Evolutionary conservation across 768 basidiomycete genomes (phyloP), one percentile per base, ranked within the genome.

Genomic region (Tricholoma sp.): DNA sequence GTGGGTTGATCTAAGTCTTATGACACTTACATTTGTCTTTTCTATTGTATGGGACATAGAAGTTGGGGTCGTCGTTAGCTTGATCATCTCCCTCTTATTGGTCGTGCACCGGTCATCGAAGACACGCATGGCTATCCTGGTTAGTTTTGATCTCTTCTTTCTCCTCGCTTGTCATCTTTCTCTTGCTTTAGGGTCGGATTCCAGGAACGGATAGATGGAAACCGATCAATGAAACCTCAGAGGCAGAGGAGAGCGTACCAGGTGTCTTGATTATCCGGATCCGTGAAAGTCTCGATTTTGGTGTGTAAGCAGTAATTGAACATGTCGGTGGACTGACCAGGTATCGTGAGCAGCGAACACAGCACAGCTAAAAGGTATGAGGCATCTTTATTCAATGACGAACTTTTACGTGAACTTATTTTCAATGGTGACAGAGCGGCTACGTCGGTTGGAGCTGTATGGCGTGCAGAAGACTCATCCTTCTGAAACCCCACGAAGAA

Each of bases 21-120:
- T 98, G 89, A 73, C 76, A 18, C 79, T 94, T 52, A 98, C 97
- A 0, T 97, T 98, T 71, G 63, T 86, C 59, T 81, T 91, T 53
- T 94, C 93, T 2, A 84, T 97, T 54, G 70, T 97, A 20, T 94
- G 92, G 85, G 86, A 88, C 61, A 85, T 98, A 55, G 94, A 98
- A 76, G 85, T 92, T 54, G 96, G 96, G 12, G 85, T 98, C 42
- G 83, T 89, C n/a, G 85, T 91, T 61, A 91, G 91, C 60, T 75
- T 98, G 59, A 84, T 94, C 41, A 83, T 94, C 56, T 94, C 94
- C 32, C 79, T 98, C 39, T 74, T 98, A 0, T 78, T 98, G 32
- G 92, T 97, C 48, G 91, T 98, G 4, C 86, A 88, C 61, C 86
- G 92, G 34, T 94, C 94, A 1, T 94, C 95, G 3, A 87, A 82